phyloP scores from a whole-genome alignment of 78 protist genomes.

The Chrysochromulina tobinii region DNA sequence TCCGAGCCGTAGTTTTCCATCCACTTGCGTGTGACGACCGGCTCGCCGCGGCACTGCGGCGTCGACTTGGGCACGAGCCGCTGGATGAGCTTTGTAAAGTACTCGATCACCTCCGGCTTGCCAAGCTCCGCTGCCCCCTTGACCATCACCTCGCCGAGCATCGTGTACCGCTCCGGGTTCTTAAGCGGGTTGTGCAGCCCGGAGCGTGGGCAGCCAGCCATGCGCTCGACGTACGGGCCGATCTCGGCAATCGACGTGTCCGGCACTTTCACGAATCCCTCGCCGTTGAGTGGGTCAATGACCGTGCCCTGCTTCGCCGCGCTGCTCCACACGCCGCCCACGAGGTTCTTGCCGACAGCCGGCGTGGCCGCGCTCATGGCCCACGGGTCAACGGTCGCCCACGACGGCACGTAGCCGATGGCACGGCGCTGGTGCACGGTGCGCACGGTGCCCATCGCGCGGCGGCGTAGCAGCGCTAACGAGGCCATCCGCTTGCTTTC shows the following conservation, averaged over 20 bases:
- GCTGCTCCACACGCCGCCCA: constrained; percentile 7
- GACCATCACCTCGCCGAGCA: constrained; percentile 21
- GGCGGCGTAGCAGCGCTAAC: too few relatives aligned
- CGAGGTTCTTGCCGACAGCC: neutral
- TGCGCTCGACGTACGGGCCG: constrained; percentile 9
- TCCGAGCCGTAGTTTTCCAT: constrained; percentile 43
- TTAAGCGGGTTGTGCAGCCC: constrained; percentile 57
- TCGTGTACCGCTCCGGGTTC: constrained; percentile 34
- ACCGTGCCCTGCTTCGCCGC: neutral
- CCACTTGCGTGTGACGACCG: constrained; percentile 9
- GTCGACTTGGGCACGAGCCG: constrained; percentile 37
- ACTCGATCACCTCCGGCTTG: constrained; percentile 36
- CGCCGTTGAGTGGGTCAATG: constrained; percentile 37
- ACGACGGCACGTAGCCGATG: neutral
- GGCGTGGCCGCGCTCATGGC: neutral
- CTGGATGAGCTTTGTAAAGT: constrained; percentile 42
- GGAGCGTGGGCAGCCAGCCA: constrained; percentile 20
- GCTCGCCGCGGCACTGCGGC: constrained; percentile 39
- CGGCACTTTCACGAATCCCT: neutral
- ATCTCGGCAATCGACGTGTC: constrained; percentile 22
- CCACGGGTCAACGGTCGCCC: constrained; percentile 41
- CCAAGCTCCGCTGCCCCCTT: neutral
- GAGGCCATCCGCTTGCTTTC: too few relatives aligned
- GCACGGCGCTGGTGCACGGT: too few relatives aligned
- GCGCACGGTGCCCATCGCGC: too few relatives aligned